Base-by-base conservation (phyloP, 345 rosid species). In the Gossypium australe region DNA sequence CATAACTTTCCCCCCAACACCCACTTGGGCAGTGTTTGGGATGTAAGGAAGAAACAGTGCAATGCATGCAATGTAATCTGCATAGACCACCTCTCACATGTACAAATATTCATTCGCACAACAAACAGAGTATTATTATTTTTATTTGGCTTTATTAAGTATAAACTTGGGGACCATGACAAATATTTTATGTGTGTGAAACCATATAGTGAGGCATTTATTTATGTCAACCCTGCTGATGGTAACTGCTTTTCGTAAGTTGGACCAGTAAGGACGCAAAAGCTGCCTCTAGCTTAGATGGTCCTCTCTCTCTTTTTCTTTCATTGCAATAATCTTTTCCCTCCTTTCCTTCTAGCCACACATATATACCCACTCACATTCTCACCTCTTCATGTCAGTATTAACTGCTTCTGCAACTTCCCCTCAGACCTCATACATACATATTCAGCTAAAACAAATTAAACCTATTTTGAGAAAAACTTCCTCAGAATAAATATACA, bases 261-360 rank as follows among this genome's bases (percentile, higher is more conserved):
- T 61, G 84, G 74, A 83, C 81, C 78, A 56, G 51, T 12, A 9
- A 48, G 66, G 74, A 56, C 17, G 63, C 63, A 49, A 73, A 58
- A 34, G 57, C 76, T 63, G 78, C 45, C 69, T 45, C 43, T 53
- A 34, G 78, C 7, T 48, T 48, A 48, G 16, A 12, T 48, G 52
- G 16, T 48, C 52, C 52, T 48, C 52, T 76, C 52, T 76, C 83
- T 66, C 72, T 57, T 56, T 61, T 70, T 64, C 49, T 59, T 79
- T 82, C 17, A 76, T 76, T 58, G 77, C 76, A 49, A 2, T 34
- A 4, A 34, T 22, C 55, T 53, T 72, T 48, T 56, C 17, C 47
- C 41, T 71, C 73, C 73, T 78, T 72, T 59, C 51, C 22, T 73
- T 51, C n/a, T 34, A 70, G 73, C 80, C 84, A 76, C 84, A 76